A percentile compares a stretch with the other conserved stretches of the same genome.
Evolutionary conservation across 768 basidiomycete genomes (phyloP).

Genomic region (Chalciporus piperatus): DNA sequence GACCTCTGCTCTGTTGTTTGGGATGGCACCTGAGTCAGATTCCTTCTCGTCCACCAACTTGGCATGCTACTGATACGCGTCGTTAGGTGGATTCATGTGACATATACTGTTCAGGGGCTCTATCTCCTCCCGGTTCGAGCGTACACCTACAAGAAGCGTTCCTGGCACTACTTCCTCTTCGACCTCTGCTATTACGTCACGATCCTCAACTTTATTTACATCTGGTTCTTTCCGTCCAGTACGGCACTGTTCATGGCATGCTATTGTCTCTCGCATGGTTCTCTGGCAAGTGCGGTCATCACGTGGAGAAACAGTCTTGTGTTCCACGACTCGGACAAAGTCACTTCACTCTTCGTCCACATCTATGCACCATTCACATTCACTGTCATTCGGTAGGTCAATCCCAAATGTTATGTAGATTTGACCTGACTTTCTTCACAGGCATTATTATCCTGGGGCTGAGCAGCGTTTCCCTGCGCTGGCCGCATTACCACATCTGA

Average conservation of each 20-base stretch:
- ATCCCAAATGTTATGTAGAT: neutral
- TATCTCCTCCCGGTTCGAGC: slow-evolving; percentile 81
- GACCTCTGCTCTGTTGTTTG: slow-evolving; percentile 81
- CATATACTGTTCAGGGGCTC: slow-evolving; percentile 75
- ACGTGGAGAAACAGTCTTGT: slow-evolving; percentile 99
- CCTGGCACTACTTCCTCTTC: slow-evolving; percentile 94
- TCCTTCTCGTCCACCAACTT: slow-evolving; percentile 1
- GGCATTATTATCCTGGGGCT: slow-evolving; percentile 86
- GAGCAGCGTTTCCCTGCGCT: slow-evolving; percentile 86
- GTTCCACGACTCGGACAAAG: slow-evolving; percentile 96
- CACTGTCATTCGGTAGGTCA: slow-evolving; percentile 77
- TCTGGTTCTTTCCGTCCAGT: slow-evolving; percentile 85
- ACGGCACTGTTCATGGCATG: slow-evolving; percentile 84
- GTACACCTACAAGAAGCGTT: slow-evolving; percentile 87
- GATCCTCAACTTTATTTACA: slow-evolving; percentile 85
- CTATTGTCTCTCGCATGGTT: slow-evolving; percentile 89
- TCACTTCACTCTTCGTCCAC: slow-evolving; percentile 93
- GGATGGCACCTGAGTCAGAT: slow-evolving; percentile 78
- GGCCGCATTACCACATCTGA: slow-evolving; percentile 60
- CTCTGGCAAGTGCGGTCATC: slow-evolving; percentile 90
- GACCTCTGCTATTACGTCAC: slow-evolving; percentile 93
- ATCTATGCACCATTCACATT: slow-evolving; percentile 91
- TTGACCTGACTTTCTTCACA: slow-evolving; percentile 28
- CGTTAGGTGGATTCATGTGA: slow-evolving; percentile 79
- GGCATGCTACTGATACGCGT: slow-evolving; percentile 11